Evolutionary conservation across 768 basidiomycete genomes (phyloP).

Genomic region (Naematelia encephala): DNA sequence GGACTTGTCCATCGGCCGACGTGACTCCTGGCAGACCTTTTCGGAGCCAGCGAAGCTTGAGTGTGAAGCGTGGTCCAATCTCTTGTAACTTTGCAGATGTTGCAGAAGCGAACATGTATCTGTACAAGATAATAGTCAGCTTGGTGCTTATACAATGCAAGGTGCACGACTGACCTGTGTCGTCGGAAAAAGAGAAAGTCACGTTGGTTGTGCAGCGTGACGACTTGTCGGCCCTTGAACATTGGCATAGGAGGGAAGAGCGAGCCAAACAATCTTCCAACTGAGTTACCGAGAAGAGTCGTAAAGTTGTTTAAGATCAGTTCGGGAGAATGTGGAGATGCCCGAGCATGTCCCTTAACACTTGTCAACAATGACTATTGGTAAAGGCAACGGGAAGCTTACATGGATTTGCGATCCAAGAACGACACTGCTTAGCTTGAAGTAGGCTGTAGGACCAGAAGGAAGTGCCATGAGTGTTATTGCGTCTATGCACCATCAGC

Average conservation of each 20-base stretch:
- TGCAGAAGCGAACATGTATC: conserved; percentile 86
- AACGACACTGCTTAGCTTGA: conserved; percentile 85
- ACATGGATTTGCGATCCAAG: conserved; percentile 72
- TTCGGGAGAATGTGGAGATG: conserved; percentile 90
- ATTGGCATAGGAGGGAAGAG: conserved; percentile 92
- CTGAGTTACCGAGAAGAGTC: conserved; percentile 85
- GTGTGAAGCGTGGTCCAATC: conserved; percentile 94
- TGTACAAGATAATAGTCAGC: conserved; percentile 29
- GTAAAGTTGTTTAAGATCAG: conserved; percentile 92
- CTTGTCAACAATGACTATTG: conserved; percentile 2
- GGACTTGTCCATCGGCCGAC: conserved; percentile 47
- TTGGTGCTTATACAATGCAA: background rate
- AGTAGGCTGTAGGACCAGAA: conserved; percentile 88
- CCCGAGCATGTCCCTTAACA: conserved; percentile 78
- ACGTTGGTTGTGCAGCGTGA: conserved; percentile 93
- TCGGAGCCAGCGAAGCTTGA: conserved; percentile 84
- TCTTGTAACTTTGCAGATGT: conserved; percentile 93
- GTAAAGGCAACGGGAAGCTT: background rate
- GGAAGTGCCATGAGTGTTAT: conserved; percentile 89
- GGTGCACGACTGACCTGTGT: conserved; percentile 53
- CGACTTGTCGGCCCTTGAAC: conserved; percentile 93
- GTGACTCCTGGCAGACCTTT: conserved; percentile 81
- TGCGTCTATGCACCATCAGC: conserved; percentile 62
- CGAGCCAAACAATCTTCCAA: conserved; percentile 94
- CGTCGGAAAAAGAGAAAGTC: conserved; percentile 97